Base-by-base conservation (phyloP, 2,329 filamentous ascomycete species). In the Pseudogymnoascus sp. region DNA sequence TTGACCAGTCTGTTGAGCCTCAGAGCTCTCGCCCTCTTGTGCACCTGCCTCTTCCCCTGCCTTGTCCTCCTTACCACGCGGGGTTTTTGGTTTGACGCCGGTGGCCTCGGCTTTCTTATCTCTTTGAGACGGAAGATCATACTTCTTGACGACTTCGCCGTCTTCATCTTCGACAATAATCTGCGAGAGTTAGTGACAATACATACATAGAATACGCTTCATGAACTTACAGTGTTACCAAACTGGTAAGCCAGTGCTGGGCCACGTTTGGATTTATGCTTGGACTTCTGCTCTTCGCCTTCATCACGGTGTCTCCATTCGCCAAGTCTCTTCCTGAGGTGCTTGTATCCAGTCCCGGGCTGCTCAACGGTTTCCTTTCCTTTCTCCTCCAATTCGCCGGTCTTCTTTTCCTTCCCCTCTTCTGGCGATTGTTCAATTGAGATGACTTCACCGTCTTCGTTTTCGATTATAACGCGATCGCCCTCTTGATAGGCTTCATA, bases 111-210 rank as follows among this genome's bases (percentile, higher is more conserved):
- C 72, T 11, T 79, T 78, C 0, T 68, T 65, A 66, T 37, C 33
- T 26, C 59, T 37, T 26, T 83, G 75, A 0, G 81, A 77, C 0
- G 89, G 87, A 28, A 93, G 82, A 66, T 93, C 87, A 72, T 92
- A 93, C 63, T 90, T 87, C 78, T 93, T 93, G 72, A 96, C 84
- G 33, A 96, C 91, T 73, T 96, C 91, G 46, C 90, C 90, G 69
- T 93, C 88, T 73, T 90, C 89, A 66, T 96, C 90, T 76, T 96
- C 90, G 14, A 96, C 89, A 72, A 96, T 93, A 67, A 96, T 91
- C 78, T 90, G 50, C 7, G 38, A 33, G 10, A 33, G 50, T 56
- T 56, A 56, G 50, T 56, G 3, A 53, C 11, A 12, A 56, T 28
- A 6, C 2, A 6, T 19, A 56, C 1, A 33, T 12, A 5, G 50